Evolutionary conservation across 371 early-diverging fungal genomes (phyloP).

Genomic region (Rhizomucor pusillus): DNA sequence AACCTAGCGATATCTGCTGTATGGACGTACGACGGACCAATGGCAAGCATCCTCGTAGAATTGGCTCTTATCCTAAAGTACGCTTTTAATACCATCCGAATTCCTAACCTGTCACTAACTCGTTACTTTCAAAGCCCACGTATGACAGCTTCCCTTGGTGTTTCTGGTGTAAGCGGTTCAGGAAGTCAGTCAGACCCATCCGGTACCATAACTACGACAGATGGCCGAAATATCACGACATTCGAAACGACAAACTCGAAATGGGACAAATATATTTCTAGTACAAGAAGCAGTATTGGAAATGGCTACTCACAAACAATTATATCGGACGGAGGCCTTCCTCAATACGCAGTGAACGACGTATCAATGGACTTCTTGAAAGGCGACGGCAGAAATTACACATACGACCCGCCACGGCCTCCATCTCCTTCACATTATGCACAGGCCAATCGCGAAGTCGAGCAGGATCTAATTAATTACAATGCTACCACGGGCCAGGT

Average conservation of each 20-base stretch:
- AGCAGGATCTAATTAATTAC: slow-evolving; percentile 27
- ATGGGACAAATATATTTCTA: slow-evolving; percentile 2
- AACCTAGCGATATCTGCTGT: slow-evolving; percentile 22
- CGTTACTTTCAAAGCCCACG: slow-evolving; percentile 9
- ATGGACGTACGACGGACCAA: slow-evolving; percentile 25
- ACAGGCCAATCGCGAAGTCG: slow-evolving; percentile 9
- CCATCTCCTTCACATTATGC: not conserved
- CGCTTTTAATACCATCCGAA: not conserved
- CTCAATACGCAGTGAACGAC: slow-evolving; percentile 10
- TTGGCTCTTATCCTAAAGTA: slow-evolving; percentile 32
- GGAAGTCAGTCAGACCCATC: slow-evolving; percentile 6
- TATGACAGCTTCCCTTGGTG: slow-evolving; percentile 14
- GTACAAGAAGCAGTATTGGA: slow-evolving; percentile 1
- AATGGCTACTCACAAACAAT: not conserved
- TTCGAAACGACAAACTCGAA: slow-evolving; percentile 1
- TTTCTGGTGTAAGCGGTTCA: slow-evolving; percentile 1
- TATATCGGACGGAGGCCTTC: slow-evolving; percentile 3
- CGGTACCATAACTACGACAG: not conserved
- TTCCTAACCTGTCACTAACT: not conserved
- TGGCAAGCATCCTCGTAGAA: slow-evolving; percentile 28
- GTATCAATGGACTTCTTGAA: slow-evolving; percentile 15
- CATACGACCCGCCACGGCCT: slow-evolving; percentile 2
- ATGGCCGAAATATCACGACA: slow-evolving; percentile 7
- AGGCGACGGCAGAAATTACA: not conserved
- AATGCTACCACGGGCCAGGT: slow-evolving; percentile 25